phyloP scores from a whole-genome alignment of 2,329 filamentous ascomycete genomes.

The Parafenestella ontariensis region DNA sequence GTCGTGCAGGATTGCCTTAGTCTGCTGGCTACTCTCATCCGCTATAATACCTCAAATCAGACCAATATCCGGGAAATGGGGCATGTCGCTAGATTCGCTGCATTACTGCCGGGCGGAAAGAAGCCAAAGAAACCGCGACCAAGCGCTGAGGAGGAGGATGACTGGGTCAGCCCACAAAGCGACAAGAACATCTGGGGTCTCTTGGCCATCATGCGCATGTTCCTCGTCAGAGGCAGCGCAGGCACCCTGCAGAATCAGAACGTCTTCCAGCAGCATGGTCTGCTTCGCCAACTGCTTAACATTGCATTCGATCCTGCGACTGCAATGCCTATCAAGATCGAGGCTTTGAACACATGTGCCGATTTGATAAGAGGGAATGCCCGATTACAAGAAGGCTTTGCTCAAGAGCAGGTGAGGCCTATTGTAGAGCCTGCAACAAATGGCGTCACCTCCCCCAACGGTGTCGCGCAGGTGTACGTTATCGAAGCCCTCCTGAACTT shows the following conservation, averaged over 20 bases:
- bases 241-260: slow-evolving; percentile 84
- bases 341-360: slow-evolving; percentile 84
- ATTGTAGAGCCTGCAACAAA: slow-evolving; percentile 57
- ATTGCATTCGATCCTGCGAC: slow-evolving; percentile 79
- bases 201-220: slow-evolving; percentile 83
- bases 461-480: slow-evolving; percentile 76
- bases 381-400: slow-evolving; percentile 85
- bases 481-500: slow-evolving; percentile 92
- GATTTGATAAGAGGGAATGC: slow-evolving; percentile 86
- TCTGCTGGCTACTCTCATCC: slow-evolving; percentile 85
- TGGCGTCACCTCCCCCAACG: slow-evolving; percentile 55
- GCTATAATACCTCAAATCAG: slow-evolving; percentile 89
- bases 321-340: slow-evolving; percentile 79
- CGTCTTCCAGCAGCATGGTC: slow-evolving; percentile 82
- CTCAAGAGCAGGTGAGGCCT: slow-evolving; percentile 78
- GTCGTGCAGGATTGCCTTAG: slow-evolving; percentile 93
- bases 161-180: slow-evolving; percentile 77
- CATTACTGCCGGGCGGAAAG: slow-evolving; percentile 69
- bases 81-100: slow-evolving; percentile 74
- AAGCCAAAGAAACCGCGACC: slow-evolving; percentile 62
- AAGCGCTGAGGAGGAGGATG: slow-evolving; percentile 65
- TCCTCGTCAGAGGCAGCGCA: slow-evolving; percentile 79
- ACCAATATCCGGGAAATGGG: slow-evolving; percentile 92
- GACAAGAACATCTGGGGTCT: slow-evolving; percentile 94
- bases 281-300: slow-evolving; percentile 79